Conservation (phyloP, 192 early-diverging fungal species). For the Mortierella antarctica region DNA sequence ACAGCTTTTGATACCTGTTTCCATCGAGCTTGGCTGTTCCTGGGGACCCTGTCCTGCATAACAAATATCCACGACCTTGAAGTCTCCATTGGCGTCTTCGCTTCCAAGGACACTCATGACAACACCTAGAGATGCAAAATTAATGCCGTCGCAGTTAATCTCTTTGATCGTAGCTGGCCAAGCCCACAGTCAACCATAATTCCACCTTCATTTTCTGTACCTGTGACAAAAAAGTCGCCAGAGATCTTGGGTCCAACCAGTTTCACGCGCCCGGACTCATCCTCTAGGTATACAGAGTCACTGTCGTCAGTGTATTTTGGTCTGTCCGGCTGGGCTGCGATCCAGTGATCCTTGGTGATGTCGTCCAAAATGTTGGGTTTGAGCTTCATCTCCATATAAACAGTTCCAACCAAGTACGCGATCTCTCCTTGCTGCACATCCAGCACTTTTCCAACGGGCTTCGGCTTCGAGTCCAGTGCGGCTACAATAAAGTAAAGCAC, state of each 20-base stretch:
- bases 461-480: constrained; percentile 37
- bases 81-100: constrained; percentile 81
- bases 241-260: constrained; percentile 72
- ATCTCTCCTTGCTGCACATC: constrained; percentile 73
- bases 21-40: constrained; percentile 28
- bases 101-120: constrained; percentile 83
- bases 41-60: constrained; percentile 76
- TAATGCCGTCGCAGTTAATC: neutral
- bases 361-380: constrained; percentile 95
- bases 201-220: constrained; percentile 36
- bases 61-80: constrained; percentile 88
- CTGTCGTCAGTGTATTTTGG: constrained; percentile 73
- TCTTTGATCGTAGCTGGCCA: neutral
- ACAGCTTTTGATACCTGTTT: constrained; percentile 37
- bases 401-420: constrained; percentile 86
- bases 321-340: constrained; percentile 68
- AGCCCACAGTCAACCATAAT: neutral
- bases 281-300: constrained; percentile 81
- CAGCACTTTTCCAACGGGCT: constrained; percentile 72
- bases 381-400: constrained; percentile 86
- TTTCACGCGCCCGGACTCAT: constrained; percentile 91
- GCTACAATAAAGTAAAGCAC: neutral
- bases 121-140: constrained; percentile 61
- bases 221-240: constrained; percentile 75
- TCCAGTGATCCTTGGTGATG: constrained; percentile 82